These are phyloP conservation scores for Phycomyces blakesleeanus DNA, from an alignment of 192 early-diverging fungal species.

Conservation along the genomic window DNA sequence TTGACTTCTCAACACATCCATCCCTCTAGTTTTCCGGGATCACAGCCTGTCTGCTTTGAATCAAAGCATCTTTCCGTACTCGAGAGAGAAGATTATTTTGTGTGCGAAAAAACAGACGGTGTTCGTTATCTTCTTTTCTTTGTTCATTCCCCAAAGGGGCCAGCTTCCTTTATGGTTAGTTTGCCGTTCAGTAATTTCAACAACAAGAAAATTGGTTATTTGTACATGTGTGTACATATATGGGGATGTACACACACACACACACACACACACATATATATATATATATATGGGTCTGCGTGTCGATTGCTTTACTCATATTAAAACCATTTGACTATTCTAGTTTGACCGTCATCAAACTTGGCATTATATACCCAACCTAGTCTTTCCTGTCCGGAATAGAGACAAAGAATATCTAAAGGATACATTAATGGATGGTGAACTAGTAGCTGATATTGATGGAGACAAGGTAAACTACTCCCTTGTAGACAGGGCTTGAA, in stretches of 20 bases:
- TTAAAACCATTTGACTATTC: slow-evolving; percentile 14
- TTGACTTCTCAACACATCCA: neutral
- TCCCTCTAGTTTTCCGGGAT: slow-evolving; percentile 54
- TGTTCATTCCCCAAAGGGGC: slow-evolving; percentile 47
- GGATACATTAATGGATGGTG: slow-evolving; percentile 75
- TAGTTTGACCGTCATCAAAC: slow-evolving; percentile 70
- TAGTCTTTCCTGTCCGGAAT: slow-evolving; percentile 50
- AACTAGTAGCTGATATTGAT: slow-evolving; percentile 63
- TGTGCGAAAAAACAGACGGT: slow-evolving; percentile 52
- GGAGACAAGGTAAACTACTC: slow-evolving; percentile 46
- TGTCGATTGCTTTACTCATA: neutral
- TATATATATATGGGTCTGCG: too few relatives aligned
- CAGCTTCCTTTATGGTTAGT: slow-evolving; percentile 55
- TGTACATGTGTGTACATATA: too few relatives aligned
- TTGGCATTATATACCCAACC: slow-evolving; percentile 58
- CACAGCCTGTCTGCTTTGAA: slow-evolving; percentile 56
- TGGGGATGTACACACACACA: too few relatives aligned
- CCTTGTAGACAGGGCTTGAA: neutral
- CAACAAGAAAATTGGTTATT: neutral
- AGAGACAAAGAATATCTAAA: slow-evolving; percentile 47
- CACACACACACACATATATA: too few relatives aligned
- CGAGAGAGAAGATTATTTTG: slow-evolving; percentile 59
- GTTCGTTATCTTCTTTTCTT: slow-evolving; percentile 48
- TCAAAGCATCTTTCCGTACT: slow-evolving; percentile 42
- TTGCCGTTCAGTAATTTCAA: neutral